Evolutionary conservation across 345 rosid species (phyloP).

Genomic region (Heritiera fomes): DNA sequence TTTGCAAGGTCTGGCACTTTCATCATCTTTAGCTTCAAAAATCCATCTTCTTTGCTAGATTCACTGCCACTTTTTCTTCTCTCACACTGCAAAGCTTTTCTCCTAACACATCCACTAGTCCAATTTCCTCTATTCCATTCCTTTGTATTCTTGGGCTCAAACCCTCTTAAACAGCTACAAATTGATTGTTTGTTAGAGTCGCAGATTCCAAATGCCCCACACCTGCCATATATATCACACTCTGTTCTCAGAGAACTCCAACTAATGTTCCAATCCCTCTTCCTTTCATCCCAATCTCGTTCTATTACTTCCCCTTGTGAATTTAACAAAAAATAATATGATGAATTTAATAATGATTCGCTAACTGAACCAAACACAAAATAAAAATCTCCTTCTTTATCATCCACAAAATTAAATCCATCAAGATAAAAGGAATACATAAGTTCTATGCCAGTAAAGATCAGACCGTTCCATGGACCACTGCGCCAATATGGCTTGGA

Average conservation of each 20-base stretch:
- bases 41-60: slow-evolving; percentile 38
- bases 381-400: slow-evolving; percentile 28
- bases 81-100: slow-evolving; percentile 38
- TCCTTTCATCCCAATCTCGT: slow-evolving; percentile 22
- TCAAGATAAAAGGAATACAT: slow-evolving; percentile 33
- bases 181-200: slow-evolving; percentile 23
- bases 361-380: slow-evolving; percentile 9
- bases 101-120: slow-evolving; percentile 52
- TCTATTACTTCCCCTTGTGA: slow-evolving; percentile 35
- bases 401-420: slow-evolving; percentile 31
- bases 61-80: slow-evolving; percentile 30
- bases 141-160: slow-evolving; percentile 39
- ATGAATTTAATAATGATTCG: slow-evolving; percentile 13
- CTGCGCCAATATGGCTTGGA: slow-evolving; percentile 43
- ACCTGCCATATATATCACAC: slow-evolving; percentile 49
- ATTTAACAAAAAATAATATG: slow-evolving; percentile 26
- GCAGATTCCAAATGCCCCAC: slow-evolving; percentile 55
- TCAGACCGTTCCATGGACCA: slow-evolving; percentile 61
- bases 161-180: slow-evolving; percentile 59
- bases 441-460: slow-evolving; percentile 35
- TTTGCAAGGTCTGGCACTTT: slow-evolving; percentile 45
- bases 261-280: slow-evolving; percentile 16
- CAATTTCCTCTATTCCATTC: slow-evolving; percentile 48
- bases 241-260: not conserved
- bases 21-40: slow-evolving; percentile 30